phyloP scores from a whole-genome alignment of 805 yeast genomes.

The Candida germanica region DNA sequence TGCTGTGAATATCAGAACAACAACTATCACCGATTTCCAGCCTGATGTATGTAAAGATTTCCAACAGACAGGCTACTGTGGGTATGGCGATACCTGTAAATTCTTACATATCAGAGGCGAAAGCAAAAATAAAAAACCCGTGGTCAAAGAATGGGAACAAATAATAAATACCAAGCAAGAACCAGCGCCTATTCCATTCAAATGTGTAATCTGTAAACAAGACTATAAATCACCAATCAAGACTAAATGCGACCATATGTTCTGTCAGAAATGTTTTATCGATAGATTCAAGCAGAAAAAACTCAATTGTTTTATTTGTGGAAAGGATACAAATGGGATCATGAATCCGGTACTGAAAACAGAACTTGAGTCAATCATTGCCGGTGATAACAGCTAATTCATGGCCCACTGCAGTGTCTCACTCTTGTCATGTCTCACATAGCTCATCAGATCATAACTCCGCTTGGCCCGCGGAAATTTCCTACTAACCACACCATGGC shows the following conservation, averaged over 20 bases:
- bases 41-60: slow-evolving; percentile 94
- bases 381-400: no score
- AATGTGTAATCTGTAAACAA: slow-evolving; percentile 57
- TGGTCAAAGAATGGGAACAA: slow-evolving; percentile 68
- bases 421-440: no score
- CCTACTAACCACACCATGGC: no score
- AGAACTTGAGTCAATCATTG: slow-evolving; percentile 1
- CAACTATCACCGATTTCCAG: slow-evolving; percentile 78
- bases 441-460: no score
- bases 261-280: slow-evolving; percentile 61
- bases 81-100: slow-evolving; percentile 96
- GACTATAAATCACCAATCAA: slow-evolving; percentile 55
- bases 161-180: slow-evolving; percentile 14
- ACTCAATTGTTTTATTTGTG: slow-evolving; percentile 55
- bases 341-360: slow-evolving; percentile 38
- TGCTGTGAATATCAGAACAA: slow-evolving; percentile 50
- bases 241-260: slow-evolving; percentile 61
- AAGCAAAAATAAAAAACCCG: slow-evolving; percentile 65
- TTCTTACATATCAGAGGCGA: slow-evolving; percentile 90
- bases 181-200: slow-evolving; percentile 44
- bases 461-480: no score
- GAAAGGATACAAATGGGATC: slow-evolving; percentile 56
- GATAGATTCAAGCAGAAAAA: slow-evolving; percentile 37
- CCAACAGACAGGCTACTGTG: slow-evolving; percentile 89
- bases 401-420: no score